Percentiles rank a stretch among this genome's conserved stretches.
Conservation (phyloP, 495 filamentous ascomycete species). For the Penicillium silybi region DNA sequence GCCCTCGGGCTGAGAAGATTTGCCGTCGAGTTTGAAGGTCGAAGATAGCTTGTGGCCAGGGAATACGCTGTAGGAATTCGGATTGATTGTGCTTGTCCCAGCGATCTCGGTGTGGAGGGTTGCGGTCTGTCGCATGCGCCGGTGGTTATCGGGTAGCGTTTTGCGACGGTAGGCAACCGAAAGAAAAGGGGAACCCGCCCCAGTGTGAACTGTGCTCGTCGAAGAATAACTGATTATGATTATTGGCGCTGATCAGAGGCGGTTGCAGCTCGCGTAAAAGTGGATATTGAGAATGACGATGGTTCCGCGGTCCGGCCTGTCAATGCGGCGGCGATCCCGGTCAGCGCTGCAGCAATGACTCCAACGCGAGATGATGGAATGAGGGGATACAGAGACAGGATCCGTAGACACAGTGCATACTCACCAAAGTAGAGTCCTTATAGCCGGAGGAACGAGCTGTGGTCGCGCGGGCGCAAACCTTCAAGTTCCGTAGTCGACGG, state of each 20-base stretch:
- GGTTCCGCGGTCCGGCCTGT: constrained; percentile 18
- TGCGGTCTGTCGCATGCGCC: constrained; percentile 11
- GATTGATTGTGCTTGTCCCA: background rate
- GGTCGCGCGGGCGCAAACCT: constrained; percentile 12
- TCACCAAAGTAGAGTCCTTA: constrained; percentile 3
- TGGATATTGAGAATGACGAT: constrained; percentile 23
- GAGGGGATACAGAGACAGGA: background rate
- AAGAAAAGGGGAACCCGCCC: constrained; percentile 15
- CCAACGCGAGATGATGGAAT: background rate
- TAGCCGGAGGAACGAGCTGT: background rate
- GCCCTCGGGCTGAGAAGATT: background rate
- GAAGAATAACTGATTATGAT: constrained; percentile 10
- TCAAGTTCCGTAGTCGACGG: constrained; percentile 8
- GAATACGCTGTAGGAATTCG: background rate
- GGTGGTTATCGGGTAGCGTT: background rate
- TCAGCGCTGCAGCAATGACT: constrained; percentile 14
- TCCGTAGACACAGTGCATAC: background rate
- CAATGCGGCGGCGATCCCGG: constrained; percentile 12
- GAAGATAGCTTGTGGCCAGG: background rate
- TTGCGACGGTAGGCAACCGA: background rate
- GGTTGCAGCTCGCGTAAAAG: constrained; percentile 11
- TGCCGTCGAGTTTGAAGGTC: background rate
- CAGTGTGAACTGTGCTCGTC: constrained; percentile 2
- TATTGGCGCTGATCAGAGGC: constrained; percentile 4
- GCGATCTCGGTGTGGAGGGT: background rate